These are phyloP conservation scores for Mycena leptocephala DNA, from an alignment of 768 basidiomycete genomes.

Conservation along the genomic window DNA sequence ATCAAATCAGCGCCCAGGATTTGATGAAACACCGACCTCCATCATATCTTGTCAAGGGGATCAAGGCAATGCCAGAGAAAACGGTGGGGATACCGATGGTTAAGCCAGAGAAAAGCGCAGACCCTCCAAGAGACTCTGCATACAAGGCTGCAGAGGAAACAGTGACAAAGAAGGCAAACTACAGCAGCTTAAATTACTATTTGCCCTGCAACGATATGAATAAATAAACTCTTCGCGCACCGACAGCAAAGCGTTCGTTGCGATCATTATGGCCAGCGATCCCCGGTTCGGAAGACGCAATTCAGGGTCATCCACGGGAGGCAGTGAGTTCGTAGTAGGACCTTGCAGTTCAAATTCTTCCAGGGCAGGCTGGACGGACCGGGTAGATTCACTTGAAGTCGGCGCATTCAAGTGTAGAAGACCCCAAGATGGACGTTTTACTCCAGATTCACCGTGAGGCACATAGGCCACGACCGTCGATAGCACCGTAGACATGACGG, in stretches of 20 bases:
- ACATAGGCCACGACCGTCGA: constrained; percentile 25
- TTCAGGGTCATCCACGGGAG: constrained; percentile 46
- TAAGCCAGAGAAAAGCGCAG: too few relatives aligned
- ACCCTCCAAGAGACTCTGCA: too few relatives aligned
- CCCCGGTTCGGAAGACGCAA: constrained; percentile 60
- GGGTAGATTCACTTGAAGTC: neutral
- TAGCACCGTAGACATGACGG: neutral
- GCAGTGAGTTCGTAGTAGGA: neutral
- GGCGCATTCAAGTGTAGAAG: neutral
- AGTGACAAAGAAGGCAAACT: constrained; percentile 82
- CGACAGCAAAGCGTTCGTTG: constrained; percentile 62
- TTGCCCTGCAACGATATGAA: neutral
- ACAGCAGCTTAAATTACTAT: neutral
- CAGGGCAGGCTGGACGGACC: neutral
- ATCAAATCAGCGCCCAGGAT: neutral
- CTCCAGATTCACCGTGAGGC: neutral
- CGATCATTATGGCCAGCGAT: constrained; percentile 60
- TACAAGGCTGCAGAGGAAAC: too few relatives aligned
- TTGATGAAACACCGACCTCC: constrained; percentile 10
- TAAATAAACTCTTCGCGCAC: constrained; percentile 42
- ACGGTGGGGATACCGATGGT: too few relatives aligned
- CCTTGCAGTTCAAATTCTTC: neutral
- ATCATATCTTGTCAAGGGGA: too few relatives aligned
- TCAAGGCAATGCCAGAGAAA: too few relatives aligned
- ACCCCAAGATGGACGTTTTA: constrained; percentile 16